phyloP scores from a whole-genome alignment of 2,329 filamentous ascomycete species.

The Colletotrichum neosansevieriae region DNA sequence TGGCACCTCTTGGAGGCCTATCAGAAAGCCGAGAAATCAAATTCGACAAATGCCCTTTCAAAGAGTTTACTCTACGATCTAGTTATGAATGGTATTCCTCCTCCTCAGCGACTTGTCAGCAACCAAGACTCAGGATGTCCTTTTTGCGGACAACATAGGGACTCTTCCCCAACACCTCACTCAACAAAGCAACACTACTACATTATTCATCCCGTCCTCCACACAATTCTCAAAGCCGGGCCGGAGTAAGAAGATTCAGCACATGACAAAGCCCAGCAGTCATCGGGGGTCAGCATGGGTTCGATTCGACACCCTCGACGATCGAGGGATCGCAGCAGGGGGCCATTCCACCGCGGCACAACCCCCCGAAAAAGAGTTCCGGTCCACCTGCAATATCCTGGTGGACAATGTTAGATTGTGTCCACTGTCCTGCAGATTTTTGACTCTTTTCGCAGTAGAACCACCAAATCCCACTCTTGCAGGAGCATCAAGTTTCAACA shows the following conservation, averaged over 20 bases:
- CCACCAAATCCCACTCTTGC: slow-evolving; percentile 17
- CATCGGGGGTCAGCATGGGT: too few species aligned
- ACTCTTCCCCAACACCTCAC: not conserved
- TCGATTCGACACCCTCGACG: too few species aligned
- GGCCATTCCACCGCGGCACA: slow-evolving; percentile 11
- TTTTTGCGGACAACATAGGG: not conserved
- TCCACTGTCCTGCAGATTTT: slow-evolving; percentile 31
- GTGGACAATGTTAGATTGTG: slow-evolving; percentile 11
- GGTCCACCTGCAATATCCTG: slow-evolving; percentile 21
- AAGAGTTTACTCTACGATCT: not conserved
- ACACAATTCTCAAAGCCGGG: too few species aligned
- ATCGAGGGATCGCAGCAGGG: not conserved
- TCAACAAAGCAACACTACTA: too few species aligned
- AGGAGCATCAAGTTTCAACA: slow-evolving; percentile 7
- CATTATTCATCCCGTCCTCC: too few species aligned
- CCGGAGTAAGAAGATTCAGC: too few species aligned
- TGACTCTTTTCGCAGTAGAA: slow-evolving; percentile 28
- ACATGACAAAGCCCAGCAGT: too few species aligned
- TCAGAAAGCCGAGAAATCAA: not conserved
- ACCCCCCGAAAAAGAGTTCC: slow-evolving; percentile 5
- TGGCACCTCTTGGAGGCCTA: slow-evolving; percentile 25
- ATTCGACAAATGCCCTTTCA: slow-evolving; percentile 5
- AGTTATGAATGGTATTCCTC: not conserved
- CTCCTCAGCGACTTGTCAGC: too few species aligned
- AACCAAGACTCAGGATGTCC: slow-evolving; percentile 1